Evolutionary conservation across 2,329 filamentous ascomycete species (phyloP).

Genomic region (Trichoderma oligosporum): DNA sequence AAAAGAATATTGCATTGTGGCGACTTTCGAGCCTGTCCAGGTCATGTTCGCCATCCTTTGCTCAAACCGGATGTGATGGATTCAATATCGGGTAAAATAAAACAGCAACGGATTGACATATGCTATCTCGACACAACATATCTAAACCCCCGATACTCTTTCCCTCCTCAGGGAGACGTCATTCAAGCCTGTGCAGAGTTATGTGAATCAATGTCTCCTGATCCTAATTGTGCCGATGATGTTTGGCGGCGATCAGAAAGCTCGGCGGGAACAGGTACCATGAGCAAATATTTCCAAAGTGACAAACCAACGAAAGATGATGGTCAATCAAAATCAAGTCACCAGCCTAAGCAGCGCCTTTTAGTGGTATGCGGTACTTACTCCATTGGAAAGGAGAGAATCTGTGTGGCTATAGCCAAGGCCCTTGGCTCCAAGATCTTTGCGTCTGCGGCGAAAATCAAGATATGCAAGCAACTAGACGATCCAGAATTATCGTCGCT

Average conservation of each 20-base stretch:
- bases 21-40: slow-evolving; percentile 87
- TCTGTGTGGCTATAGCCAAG: slow-evolving; percentile 87
- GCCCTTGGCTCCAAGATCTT: slow-evolving; percentile 87
- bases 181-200: slow-evolving; percentile 83
- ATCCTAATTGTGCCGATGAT: slow-evolving; percentile 49
- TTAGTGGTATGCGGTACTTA: slow-evolving; percentile 95
- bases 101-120: slow-evolving; percentile 84
- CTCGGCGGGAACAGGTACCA: slow-evolving; percentile 40
- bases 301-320: slow-evolving; percentile 30
- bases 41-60: slow-evolving; percentile 77
- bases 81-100: slow-evolving; percentile 63
- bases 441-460: slow-evolving; percentile 76
- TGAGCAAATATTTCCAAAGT: slow-evolving; percentile 53
- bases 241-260: slow-evolving; percentile 45
- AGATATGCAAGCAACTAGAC: slow-evolving; percentile 78
- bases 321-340: slow-evolving; percentile 28
- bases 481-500: slow-evolving; percentile 75
- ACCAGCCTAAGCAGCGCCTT: slow-evolving; percentile 53
- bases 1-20: slow-evolving; percentile 92
- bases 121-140: slow-evolving; percentile 99
- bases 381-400: slow-evolving; percentile 94
- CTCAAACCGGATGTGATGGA: slow-evolving; percentile 73
- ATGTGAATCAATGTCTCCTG: slow-evolving; percentile 71
- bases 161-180: slow-evolving; percentile 84
- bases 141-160: slow-evolving; percentile 90